Evolutionary conservation across 1,139 yeast species (phyloP), one percentile per base, ranked within the genome.

Genomic region (Debaryomycetaceae sp.): DNA sequence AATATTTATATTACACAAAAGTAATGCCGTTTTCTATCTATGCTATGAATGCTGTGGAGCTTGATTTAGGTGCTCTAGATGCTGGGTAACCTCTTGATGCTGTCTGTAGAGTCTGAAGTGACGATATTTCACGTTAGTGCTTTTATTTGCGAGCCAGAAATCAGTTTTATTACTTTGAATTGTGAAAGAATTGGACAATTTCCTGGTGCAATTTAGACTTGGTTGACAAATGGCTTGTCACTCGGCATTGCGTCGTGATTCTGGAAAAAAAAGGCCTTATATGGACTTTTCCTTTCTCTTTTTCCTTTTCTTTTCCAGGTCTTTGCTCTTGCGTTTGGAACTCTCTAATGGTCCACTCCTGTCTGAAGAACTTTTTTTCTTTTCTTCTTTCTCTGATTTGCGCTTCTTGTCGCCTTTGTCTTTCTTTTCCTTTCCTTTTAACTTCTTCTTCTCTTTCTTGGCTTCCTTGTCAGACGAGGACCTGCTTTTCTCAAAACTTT

Each of bases 391-490:
- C 31, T 42, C 38, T 38, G 39, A 37, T 39, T 44, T 43, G 35
- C 46, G 43, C 42, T 42, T 44, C 33, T 48, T 45, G 35, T 45
- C 39, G 29, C 48, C 34, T 38, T 48, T 42, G 32, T 45, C 46
- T 36, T 44, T 38, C 26, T 50, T 32, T 34, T 48, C 28, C 40
- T 43, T 36, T 42, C 52, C 47, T 36, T 55, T 51, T 47, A 54
- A 52, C 42, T 52, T 46, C 40, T 48, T 46, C 47, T 49, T 47
- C 42, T 50, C 51, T 14, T 44, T 44, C 30, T 46, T 47, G 38
- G 45, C 44, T 33, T 44, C 48, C 43, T 53, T 51, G 13, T 47
- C 49, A 35, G 49, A 55, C 47, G 53, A 11, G 11, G 11, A 22
- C 7, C 26, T 22, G 51, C 50, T 37, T 54, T 45, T 33, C 41